A percentile compares a stretch with the other conserved stretches of the same genome.
These are phyloP conservation scores for Chaetoscypha palmicola DNA, from an alignment of 2,329 filamentous ascomycete genomes.

Conservation along the genomic window DNA sequence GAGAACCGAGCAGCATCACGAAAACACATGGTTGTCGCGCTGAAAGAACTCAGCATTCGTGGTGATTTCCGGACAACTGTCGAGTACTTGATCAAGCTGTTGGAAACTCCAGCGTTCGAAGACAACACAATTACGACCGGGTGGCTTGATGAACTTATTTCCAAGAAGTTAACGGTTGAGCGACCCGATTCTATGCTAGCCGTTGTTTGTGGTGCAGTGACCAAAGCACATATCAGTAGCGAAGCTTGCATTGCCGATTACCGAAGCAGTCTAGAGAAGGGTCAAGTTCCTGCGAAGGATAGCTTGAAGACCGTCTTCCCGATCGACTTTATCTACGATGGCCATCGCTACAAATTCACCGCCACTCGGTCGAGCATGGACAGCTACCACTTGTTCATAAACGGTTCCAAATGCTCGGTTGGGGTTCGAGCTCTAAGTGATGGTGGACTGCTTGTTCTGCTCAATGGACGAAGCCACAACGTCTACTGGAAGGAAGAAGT, in stretches of 20 bases:
- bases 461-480: constrained; percentile 91
- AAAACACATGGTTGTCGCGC: constrained; percentile 98
- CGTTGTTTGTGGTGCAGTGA: constrained; percentile 91
- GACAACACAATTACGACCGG: constrained; percentile 99
- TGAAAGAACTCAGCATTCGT: constrained; percentile 98
- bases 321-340: constrained; percentile 98
- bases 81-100: constrained; percentile 96
- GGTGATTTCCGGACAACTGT: constrained; percentile 98
- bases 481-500: constrained; percentile 99
- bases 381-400: constrained; percentile 98
- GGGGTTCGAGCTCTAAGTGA: constrained; percentile 90
- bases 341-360: constrained; percentile 94
- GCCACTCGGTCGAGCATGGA: constrained; percentile 86
- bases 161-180: constrained; percentile 94
- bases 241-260: constrained; percentile 85
- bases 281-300: constrained; percentile 94
- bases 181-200: constrained; percentile 88
- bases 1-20: constrained; percentile 93
- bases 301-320: constrained; percentile 96
- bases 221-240: constrained; percentile 91
- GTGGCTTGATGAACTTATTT: constrained; percentile 97
- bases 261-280: constrained; percentile 83
- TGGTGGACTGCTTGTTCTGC: constrained; percentile 83
- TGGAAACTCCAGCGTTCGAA: constrained; percentile 97
- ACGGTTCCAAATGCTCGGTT: constrained; percentile 91